Percentiles rank a stretch among this genome's conserved stretches.
These are phyloP conservation scores for Fusarium foetens DNA, from an alignment of 2,329 filamentous ascomycete species.

Conservation along the genomic window DNA sequence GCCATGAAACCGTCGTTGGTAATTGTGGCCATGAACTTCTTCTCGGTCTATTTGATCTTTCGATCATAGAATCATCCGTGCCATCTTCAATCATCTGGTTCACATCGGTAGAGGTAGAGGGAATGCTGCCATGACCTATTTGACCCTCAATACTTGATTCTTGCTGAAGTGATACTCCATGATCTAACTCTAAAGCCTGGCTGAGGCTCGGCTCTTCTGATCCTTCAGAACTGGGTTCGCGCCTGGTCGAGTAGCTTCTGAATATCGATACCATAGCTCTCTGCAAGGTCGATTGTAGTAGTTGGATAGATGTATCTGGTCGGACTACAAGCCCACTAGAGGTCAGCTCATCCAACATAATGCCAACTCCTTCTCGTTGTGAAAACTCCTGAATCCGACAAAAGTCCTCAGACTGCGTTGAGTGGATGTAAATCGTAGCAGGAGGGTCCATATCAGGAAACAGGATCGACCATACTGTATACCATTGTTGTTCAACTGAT, in stretches of 20 bases:
- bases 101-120: accelerated
- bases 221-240: not conserved
- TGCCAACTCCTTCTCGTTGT: not conserved
- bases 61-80: accelerated
- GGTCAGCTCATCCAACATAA: not conserved
- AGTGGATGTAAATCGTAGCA: not conserved
- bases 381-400: not conserved
- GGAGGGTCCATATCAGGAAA: accelerated
- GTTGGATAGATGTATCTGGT: not conserved
- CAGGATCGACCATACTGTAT: not conserved
- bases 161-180: not conserved
- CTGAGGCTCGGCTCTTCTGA: not conserved
- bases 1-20: not conserved
- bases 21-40: not conserved
- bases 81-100: accelerated
- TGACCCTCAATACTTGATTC: accelerated
- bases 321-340: not conserved
- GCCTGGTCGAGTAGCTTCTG: not conserved
- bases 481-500: not conserved
- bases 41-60: accelerated
- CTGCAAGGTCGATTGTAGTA: not conserved
- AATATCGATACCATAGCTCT: not conserved
- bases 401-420: not conserved
- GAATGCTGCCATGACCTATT: accelerated
- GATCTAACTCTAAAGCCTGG: accelerated